A percentile compares a stretch with the other conserved stretches of the same genome.
These are phyloP conservation scores for Eucalyptus fibrosa DNA, from an alignment of 345 rosid genomes.

Conservation along the genomic window DNA sequence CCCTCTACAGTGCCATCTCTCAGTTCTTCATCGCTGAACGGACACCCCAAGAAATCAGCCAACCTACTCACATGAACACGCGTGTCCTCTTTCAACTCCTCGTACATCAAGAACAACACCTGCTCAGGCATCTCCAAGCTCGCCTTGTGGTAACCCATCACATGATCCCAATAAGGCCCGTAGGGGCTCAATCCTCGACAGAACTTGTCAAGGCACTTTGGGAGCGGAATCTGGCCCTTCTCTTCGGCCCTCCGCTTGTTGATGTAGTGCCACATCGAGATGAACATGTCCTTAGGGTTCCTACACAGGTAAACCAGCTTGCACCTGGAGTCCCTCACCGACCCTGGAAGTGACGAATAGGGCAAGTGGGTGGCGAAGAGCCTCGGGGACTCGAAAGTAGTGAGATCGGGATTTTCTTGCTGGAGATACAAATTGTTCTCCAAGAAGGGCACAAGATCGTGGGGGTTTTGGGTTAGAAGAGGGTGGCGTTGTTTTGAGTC, in stretches of 20 bases:
- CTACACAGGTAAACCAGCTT: constrained; percentile 3
- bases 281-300: constrained; percentile 5
- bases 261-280: background rate
- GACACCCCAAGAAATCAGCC: background rate
- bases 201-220: background rate
- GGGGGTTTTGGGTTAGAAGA: background rate
- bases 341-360: background rate
- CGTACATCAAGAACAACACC: background rate
- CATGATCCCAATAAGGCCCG: constrained; percentile 4
- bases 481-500: background rate
- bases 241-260: constrained; percentile 2
- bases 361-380: background rate
- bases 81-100: background rate
- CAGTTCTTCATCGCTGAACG: background rate
- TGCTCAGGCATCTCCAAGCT: background rate
- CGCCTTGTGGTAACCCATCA: constrained; percentile 11
- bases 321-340: background rate
- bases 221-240: constrained; percentile 2
- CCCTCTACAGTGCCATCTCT: background rate
- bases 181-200: background rate
- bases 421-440: background rate
- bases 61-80: background rate
- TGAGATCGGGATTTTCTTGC: background rate
- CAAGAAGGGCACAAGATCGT: background rate
- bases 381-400: background rate